Evolutionary conservation across 495 filamentous ascomycete species (phyloP).

Genomic region (Xylaria acuta): DNA sequence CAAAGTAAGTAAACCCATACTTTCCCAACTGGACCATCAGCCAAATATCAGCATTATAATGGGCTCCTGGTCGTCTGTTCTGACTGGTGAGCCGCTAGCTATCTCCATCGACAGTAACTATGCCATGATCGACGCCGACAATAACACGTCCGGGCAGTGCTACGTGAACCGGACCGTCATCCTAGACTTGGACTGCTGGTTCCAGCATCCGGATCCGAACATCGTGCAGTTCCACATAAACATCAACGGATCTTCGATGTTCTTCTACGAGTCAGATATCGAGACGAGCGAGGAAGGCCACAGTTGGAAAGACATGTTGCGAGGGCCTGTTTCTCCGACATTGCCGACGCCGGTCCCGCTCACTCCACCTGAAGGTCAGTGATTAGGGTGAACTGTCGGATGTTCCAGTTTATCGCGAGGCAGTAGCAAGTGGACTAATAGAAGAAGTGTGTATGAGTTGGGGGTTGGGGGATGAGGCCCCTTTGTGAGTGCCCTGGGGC

Average conservation of each 20-base stretch:
- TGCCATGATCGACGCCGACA: conserved; percentile 8
- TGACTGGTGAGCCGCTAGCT: neutral
- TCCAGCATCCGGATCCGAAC: neutral
- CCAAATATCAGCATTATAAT: neutral
- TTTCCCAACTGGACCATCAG: neutral
- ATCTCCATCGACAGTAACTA: neutral
- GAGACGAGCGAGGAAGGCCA: neutral
- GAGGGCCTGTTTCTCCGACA: neutral
- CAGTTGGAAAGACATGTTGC: neutral
- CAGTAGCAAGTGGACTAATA: neutral
- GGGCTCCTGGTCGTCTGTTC: neutral
- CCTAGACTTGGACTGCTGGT: conserved; percentile 20
- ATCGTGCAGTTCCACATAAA: conserved; percentile 7
- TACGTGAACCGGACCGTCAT: conserved; percentile 10
- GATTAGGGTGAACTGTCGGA: neutral
- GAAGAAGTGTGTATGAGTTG: neutral
- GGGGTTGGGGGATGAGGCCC: neutral
- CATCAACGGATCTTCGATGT: conserved; percentile 26
- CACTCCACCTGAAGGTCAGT: neutral
- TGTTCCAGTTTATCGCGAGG: neutral
- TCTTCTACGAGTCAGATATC: conserved; percentile 21
- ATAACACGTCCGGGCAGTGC: neutral
- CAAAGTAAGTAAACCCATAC: conserved; percentile 1
- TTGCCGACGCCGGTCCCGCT: neutral
- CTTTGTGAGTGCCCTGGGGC: neutral